Base-by-base conservation (phyloP, 495 filamentous ascomycete genomes). In the Podospora tetraspora region DNA sequence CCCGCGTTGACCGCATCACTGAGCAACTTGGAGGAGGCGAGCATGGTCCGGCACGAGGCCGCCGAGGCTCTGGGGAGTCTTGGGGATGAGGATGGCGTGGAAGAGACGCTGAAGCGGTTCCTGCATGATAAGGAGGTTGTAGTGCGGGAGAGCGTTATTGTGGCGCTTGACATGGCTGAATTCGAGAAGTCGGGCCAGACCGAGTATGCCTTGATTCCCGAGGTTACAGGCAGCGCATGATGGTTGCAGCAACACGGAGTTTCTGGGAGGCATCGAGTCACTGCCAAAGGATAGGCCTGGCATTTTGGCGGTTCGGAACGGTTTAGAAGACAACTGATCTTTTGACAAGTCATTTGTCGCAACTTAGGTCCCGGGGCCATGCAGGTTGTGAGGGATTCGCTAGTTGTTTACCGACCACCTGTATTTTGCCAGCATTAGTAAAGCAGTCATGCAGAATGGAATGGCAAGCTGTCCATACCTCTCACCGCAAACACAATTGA, bases 21-120 rank as follows among this genome's bases (percentile, higher is more conserved):
- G 61, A 90, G 92, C 72, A 84, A 98, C 76, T 81, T 86, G 59
- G 81, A 90, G 37, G 95, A 99, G 78, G 87, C 84, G 27, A 91
- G 93, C 71, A 99, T 99, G 95, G 95, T 99, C 68, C 88, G 95
- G 66, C 95, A 99, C 76, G 95, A 99, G 77, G 95, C 95, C 59
- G 95, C 96, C 5, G 95, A 99, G 79, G 95, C 95, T 24, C 88
- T 99, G n/a, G 95, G 95, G 8, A 97, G 93, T 72, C 84, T 99
- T 24, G 95, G 94, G 21, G 93, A 95, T 25, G 92, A 96, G 73
- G 91, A 96, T 63, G 94, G 94, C 12, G 96, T 98, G 27, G 93
- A 97, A 74, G 89, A 91, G 63, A 90, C 87, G 3, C 75, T 99
- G 78, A 91, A 87, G 80, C 85, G 83, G 69, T 98, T 97, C 80